Evolutionary conservation across 1,284 basidiomycete genomes (phyloP).

Genomic region (Fereydounia khargensis): DNA sequence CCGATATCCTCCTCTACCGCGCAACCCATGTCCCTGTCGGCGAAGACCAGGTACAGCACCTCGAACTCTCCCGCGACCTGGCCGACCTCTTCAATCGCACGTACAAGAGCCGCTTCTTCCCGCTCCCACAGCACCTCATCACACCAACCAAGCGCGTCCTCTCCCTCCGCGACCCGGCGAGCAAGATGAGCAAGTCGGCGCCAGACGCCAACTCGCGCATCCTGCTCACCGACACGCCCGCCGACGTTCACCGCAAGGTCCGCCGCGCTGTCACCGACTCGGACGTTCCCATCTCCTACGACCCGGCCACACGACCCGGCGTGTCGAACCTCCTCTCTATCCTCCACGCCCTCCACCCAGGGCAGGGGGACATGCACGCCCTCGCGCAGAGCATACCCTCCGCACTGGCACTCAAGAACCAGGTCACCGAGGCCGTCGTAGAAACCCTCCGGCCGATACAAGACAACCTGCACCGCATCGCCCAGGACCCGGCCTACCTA

Average conservation of each 20-base stretch:
- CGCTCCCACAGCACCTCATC: slow-evolving; percentile 70
- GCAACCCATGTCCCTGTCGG: slow-evolving; percentile 92
- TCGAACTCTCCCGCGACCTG: slow-evolving; percentile 80
- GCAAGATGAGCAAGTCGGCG: slow-evolving; percentile 95
- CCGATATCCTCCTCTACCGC: slow-evolving; percentile 85
- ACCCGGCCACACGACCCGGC: slow-evolving; percentile 74
- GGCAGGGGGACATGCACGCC: slow-evolving; percentile 7
- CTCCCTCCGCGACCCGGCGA: slow-evolving; percentile 76
- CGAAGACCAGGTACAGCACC: slow-evolving; percentile 90
- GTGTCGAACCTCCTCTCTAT: slow-evolving; percentile 80
- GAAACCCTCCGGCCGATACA: slow-evolving; percentile 71
- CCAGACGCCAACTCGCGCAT: slow-evolving; percentile 78
- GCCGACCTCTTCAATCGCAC: slow-evolving; percentile 78
- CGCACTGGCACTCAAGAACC: slow-evolving; percentile 66
- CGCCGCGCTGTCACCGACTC: slow-evolving; percentile 83
- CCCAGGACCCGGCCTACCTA: slow-evolving; percentile 67
- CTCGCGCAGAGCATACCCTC: slow-evolving; percentile 64
- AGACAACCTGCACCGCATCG: slow-evolving; percentile 68
- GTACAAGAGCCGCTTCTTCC: slow-evolving; percentile 65
- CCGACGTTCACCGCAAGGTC: slow-evolving; percentile 71
- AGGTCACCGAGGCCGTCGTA: slow-evolving; percentile 72
- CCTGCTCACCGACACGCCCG: slow-evolving; percentile 72
- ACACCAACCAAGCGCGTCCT: slow-evolving; percentile 69
- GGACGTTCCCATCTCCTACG: slow-evolving; percentile 67
- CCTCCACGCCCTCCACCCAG: slow-evolving; percentile 58